Evolutionary conservation across 2,329 filamentous ascomycete genomes (phyloP).

Genomic region (Penicillium sp.): DNA sequence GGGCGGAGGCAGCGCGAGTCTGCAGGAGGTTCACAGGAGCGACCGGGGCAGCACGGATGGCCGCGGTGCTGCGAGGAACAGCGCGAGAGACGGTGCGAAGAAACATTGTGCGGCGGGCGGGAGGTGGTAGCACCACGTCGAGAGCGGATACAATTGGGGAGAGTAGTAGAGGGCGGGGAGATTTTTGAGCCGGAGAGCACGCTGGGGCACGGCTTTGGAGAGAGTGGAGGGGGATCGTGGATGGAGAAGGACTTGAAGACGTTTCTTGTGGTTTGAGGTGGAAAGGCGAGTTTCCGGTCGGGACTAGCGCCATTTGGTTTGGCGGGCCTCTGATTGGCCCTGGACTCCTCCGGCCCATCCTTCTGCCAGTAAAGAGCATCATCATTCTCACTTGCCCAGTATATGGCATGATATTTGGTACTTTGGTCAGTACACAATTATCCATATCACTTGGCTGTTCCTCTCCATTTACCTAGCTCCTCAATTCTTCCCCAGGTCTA

Average conservation of each 20-base stretch:
- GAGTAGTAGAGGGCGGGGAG: conserved; percentile 18
- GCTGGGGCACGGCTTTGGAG: conserved; percentile 27
- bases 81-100: conserved; percentile 49
- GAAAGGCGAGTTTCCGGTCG: conserved; percentile 40
- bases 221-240: conserved; percentile 34
- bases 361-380: conserved; percentile 21
- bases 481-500: neutral
- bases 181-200: conserved; percentile 25
- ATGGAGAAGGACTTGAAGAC: conserved; percentile 34
- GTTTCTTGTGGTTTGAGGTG: conserved; percentile 42
- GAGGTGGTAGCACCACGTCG: conserved; percentile 30
- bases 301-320: conserved; percentile 39
- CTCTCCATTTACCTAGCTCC: neutral
- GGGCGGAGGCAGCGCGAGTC: conserved; percentile 65
- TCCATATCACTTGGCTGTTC: neutral
- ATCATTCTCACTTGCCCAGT: conserved; percentile 14
- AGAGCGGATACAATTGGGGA: conserved; percentile 31
- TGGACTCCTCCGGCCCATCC: conserved; percentile 18
- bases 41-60: conserved; percentile 41
- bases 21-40: conserved; percentile 49
- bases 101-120: conserved; percentile 45
- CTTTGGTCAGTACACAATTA: neutral
- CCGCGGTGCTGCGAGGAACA: conserved; percentile 45
- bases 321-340: conserved; percentile 36
- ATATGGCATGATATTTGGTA: conserved; percentile 8